Percentiles rank a stretch among this genome's conserved stretches.
These are phyloP conservation scores for Fusarium mundagurra DNA, from an alignment of 2,329 filamentous ascomycete species.

Conservation along the genomic window DNA sequence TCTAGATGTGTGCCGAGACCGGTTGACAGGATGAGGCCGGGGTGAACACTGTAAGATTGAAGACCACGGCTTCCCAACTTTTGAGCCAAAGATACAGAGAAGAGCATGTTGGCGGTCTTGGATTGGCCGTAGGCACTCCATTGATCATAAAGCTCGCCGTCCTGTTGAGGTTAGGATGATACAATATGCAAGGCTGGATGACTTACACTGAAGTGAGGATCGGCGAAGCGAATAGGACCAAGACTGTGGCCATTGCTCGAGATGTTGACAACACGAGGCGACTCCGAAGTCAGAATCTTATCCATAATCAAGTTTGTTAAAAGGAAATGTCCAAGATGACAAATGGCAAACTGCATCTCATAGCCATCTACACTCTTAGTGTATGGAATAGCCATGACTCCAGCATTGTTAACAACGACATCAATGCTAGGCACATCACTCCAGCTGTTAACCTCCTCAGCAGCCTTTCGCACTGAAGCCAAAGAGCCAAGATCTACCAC, in stretches of 20 bases:
- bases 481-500: constrained; percentile 54
- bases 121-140: constrained; percentile 52
- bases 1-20: constrained; percentile 38
- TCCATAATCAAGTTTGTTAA: constrained; percentile 57
- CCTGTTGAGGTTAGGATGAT: constrained; percentile 38
- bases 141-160: constrained; percentile 44
- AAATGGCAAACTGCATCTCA: constrained; percentile 56
- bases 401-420: constrained; percentile 56
- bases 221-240: constrained; percentile 47
- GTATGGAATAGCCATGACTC: constrained; percentile 51
- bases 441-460: constrained; percentile 48
- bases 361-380: constrained; percentile 49
- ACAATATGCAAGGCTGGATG: not conserved
- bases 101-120: constrained; percentile 52
- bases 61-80: constrained; percentile 46
- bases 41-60: constrained; percentile 48
- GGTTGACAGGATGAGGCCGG: constrained; percentile 44
- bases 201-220: constrained; percentile 47
- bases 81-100: constrained; percentile 45
- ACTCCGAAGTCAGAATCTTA: constrained; percentile 50
- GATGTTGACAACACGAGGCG: constrained; percentile 54
- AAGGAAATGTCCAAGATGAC: constrained; percentile 59
- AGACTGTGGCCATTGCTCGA: constrained; percentile 47
- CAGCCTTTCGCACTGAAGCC: constrained; percentile 52
- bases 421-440: constrained; percentile 49